Evolutionary conservation across 2,329 filamentous ascomycete species (phyloP), one percentile per base, ranked within the genome.

Genomic region (Scolecobasidium constrictum): DNA sequence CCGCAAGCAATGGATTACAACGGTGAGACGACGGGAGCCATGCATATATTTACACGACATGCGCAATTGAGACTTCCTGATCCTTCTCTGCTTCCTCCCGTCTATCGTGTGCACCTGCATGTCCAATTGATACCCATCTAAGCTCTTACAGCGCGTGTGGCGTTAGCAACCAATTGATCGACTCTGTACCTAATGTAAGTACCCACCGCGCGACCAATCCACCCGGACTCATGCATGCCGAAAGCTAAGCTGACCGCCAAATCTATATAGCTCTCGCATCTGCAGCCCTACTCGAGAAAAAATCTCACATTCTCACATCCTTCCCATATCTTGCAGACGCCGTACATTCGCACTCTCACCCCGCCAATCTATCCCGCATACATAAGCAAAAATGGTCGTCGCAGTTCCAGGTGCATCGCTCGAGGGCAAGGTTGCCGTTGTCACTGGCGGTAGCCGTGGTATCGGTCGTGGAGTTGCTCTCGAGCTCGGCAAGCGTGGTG

Each of bases 391-490:
- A 37, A 64, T 63, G 61, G 60, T 62, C 46, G 50, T 64, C 53
- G 52, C 52, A 50, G 63, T 72, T 41, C 63, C 65, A 44, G 66
- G 66, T 41, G 68, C 67, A 49, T 69, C 65, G 42, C 66, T 72
- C 39, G 65, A 71, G 51, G 65, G 63, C 56, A 68, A 71, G 52
- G 67, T 72, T 63, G 62, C 77, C 45, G 68, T 83, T 48, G 68
- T 83, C 58, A 83, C 79, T 13, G 79, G 61, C 33, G 59, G 73
- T 38, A 76, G 77, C 41, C 77, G 78, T 26, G 80, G 80, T 44
- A 83, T 83, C 52, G 79, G 79, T 31, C 65, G 68, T 41, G 77
- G 77, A 42, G 80, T 80, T 42, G 78, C 79, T 49, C 67, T 81
- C 42, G 78, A 82, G 61, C 75, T 83, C 33, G 78, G 72, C 56